phyloP scores from a whole-genome alignment of 2,329 filamentous ascomycete genomes.

The Neopestalotiopsis sp. region DNA sequence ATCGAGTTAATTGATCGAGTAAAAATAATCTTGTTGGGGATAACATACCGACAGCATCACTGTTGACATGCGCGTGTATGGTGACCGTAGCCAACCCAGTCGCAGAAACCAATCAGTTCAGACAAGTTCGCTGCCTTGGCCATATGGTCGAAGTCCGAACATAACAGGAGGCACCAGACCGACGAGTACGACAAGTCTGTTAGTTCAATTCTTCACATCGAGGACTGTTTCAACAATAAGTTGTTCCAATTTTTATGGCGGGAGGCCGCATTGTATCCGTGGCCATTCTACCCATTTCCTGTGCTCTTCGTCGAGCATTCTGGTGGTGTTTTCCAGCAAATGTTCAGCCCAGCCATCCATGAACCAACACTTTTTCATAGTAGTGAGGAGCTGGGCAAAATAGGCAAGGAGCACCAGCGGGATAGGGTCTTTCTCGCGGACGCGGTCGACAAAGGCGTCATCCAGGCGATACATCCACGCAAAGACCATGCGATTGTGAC shows the following conservation, averaged over 20 bases:
- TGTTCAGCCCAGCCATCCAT: slow-evolving; percentile 19
- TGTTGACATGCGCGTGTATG: too few relatives aligned
- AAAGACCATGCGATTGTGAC: slow-evolving; percentile 28
- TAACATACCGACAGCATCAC: not conserved
- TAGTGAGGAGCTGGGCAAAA: slow-evolving; percentile 16
- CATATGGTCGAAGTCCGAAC: too few relatives aligned
- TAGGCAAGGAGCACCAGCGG: slow-evolving; percentile 24
- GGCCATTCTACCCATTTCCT: slow-evolving; percentile 12
- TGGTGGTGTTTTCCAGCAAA: not conserved
- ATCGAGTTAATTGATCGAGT: not conserved
- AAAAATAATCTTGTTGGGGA: not conserved
- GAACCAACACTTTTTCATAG: slow-evolving; percentile 15
- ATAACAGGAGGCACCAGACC: not conserved
- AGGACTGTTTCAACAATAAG: not conserved
- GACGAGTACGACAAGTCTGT: not conserved
- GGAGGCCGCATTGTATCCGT: not conserved
- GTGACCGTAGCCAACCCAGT: too few relatives aligned
- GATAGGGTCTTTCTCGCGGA: slow-evolving; percentile 32
- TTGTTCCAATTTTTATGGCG: not conserved
- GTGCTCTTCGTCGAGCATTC: not conserved
- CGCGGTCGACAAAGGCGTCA: slow-evolving; percentile 31
- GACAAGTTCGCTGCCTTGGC: too few relatives aligned
- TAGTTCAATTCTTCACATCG: too few relatives aligned
- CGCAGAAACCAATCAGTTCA: too few relatives aligned
- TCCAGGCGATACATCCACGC: slow-evolving; percentile 36